phyloP scores from a whole-genome alignment of 208 protist genomes.

The Leishmania tarentolae region DNA sequence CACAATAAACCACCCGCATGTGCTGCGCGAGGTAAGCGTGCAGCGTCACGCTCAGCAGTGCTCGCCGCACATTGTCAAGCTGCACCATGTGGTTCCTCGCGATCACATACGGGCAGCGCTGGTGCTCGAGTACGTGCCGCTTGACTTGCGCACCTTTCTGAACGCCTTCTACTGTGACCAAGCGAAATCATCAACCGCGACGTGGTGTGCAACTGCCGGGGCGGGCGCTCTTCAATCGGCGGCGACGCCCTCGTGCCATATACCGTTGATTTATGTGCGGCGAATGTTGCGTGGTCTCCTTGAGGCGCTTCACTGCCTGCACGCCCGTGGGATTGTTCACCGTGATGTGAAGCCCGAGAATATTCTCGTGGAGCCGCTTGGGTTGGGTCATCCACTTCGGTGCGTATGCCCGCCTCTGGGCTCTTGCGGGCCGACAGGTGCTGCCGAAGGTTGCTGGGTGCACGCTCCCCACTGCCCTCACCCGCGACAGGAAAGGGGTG shows the following conservation, averaged over 20 bases:
- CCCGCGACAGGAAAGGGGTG: not conserved
- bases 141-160: conserved; percentile 39
- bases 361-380: conserved; percentile 62
- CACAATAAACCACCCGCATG: conserved; percentile 31
- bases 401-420: conserved; percentile 26
- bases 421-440: not conserved
- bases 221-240: not conserved
- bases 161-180: conserved; percentile 42
- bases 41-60: conserved; percentile 29
- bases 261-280: conserved; percentile 34
- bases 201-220: conserved; percentile 9
- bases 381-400: conserved; percentile 32
- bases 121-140: conserved; percentile 45
- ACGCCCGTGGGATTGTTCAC: conserved; percentile 64
- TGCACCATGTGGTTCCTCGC: conserved; percentile 34
- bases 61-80: conserved; percentile 32
- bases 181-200: conserved; percentile 8
- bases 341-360: conserved; percentile 54
- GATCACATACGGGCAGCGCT: conserved; percentile 31
- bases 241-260: conserved; percentile 11
- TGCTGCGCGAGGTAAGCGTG: conserved; percentile 39
- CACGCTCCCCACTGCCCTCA: conserved; percentile 10
- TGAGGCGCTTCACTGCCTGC: conserved; percentile 50
- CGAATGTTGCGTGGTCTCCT: conserved; percentile 32
- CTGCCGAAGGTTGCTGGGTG: conserved; percentile 16